phyloP scores from a whole-genome alignment of 2,329 filamentous ascomycete genomes.

The Rosellinia necatrix region DNA sequence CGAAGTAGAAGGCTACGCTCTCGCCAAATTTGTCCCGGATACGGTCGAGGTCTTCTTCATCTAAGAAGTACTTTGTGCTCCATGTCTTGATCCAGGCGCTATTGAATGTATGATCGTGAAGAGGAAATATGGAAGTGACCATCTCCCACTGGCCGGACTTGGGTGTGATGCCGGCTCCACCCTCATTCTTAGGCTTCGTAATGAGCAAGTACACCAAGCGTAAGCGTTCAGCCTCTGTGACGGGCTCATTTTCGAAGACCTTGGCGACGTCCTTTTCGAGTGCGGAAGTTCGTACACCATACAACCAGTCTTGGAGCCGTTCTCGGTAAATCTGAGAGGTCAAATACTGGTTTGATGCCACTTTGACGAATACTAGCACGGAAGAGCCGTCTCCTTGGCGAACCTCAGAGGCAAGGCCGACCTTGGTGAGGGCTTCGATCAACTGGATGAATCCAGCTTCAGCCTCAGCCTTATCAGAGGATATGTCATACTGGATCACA shows the following conservation, averaged over 20 bases:
- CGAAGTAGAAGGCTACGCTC: constrained; percentile 92
- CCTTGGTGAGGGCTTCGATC: constrained; percentile 72
- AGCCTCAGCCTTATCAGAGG: constrained; percentile 67
- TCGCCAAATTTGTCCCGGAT: constrained; percentile 81
- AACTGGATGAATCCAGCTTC: constrained; percentile 78
- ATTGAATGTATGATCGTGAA: constrained; percentile 79
- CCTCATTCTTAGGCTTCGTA: constrained; percentile 71
- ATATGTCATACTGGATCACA: constrained; percentile 79
- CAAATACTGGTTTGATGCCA: constrained; percentile 76
- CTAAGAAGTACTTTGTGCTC: constrained; percentile 72
- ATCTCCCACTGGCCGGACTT: constrained; percentile 72
- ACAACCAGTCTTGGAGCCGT: constrained; percentile 90
- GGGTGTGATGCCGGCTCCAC: constrained; percentile 78
- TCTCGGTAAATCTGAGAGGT: constrained; percentile 82
- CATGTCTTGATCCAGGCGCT: constrained; percentile 75
- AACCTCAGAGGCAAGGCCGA: constrained; percentile 87
- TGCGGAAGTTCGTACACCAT: constrained; percentile 78
- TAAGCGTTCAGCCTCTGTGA: constrained; percentile 86
- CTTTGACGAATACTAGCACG: constrained; percentile 80
- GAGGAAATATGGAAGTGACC: constrained; percentile 74
- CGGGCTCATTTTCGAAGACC: constrained; percentile 72
- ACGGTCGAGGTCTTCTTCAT: constrained; percentile 68
- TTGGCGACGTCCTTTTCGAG: constrained; percentile 74
- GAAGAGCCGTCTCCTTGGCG: constrained; percentile 76
- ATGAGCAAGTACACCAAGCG: constrained; percentile 87